phyloP scores from a whole-genome alignment of 139 green algal genomes.

The Coelastrella sp. region DNA sequence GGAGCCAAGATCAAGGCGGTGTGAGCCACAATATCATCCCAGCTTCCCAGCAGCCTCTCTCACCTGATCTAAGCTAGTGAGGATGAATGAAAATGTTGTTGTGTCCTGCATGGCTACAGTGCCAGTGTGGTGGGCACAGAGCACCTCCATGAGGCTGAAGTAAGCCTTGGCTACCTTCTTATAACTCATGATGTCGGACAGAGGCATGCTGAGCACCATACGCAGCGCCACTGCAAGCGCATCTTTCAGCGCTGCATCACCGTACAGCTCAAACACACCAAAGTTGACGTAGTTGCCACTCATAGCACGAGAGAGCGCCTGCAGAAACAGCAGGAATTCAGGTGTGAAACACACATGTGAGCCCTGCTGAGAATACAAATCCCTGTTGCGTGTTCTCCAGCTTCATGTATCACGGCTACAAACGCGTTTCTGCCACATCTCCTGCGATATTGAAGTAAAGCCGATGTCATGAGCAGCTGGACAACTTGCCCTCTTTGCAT shows the following conservation, averaged over 20 bases:
- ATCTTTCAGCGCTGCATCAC: conserved; percentile 92
- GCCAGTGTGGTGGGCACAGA: conserved; percentile 84
- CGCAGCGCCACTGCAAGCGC: conserved; percentile 90
- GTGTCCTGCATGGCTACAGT: conserved; percentile 73
- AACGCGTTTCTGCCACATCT: too few species aligned
- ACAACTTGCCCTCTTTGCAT: too few species aligned
- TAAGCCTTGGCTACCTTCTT: conserved; percentile 83
- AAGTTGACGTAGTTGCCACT: conserved; percentile 99
- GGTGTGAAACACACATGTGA: too few species aligned
- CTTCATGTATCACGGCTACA: too few species aligned
- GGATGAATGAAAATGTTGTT: conserved; percentile 89
- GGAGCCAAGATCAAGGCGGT: too few species aligned
- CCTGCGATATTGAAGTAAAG: too few species aligned
- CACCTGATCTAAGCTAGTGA: conserved; percentile 82
- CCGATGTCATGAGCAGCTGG: too few species aligned
- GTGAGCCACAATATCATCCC: too few species aligned
- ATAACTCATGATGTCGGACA: conserved; percentile 84
- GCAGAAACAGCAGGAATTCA: not conserved
- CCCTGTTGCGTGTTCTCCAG: too few species aligned
- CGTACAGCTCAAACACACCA: conserved; percentile 99
- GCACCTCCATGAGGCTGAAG: conserved; percentile 92
- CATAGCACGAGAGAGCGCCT: conserved; percentile 82
- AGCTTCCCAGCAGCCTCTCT: conserved; percentile 40
- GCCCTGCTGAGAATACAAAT: too few species aligned
- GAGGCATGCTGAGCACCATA: conserved; percentile 86